Evolutionary conservation across 2,329 filamentous ascomycete genomes (phyloP).

Genomic region (Phoma sp.): DNA sequence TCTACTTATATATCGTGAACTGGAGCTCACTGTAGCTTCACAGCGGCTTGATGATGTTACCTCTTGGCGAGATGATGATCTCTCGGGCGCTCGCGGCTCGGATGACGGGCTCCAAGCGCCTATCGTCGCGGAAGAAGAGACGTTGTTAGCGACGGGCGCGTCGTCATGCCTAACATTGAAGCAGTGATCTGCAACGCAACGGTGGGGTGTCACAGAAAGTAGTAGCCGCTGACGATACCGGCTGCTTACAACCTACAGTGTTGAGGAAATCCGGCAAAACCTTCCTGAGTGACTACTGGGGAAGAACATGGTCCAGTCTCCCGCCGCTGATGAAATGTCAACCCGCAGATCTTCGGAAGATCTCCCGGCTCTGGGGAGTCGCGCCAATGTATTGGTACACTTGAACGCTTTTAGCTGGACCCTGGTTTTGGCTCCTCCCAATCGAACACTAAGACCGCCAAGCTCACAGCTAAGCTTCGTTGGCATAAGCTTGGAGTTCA

Average conservation of each 20-base stretch:
- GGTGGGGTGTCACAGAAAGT: background rate
- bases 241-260: background rate
- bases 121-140: too few species aligned
- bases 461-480: background rate
- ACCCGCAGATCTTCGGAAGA: background rate
- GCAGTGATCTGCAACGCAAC: background rate
- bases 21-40: too few species aligned
- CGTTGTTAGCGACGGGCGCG: background rate
- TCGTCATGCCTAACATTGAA: background rate
- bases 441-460: background rate
- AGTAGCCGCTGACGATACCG: background rate
- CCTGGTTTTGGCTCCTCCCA: background rate
- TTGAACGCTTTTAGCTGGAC: background rate
- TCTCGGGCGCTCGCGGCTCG: too few species aligned
- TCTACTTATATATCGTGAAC: background rate
- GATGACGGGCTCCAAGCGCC: too few species aligned
- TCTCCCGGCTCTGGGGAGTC: conserved; percentile 1
- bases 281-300: background rate
- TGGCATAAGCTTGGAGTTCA: background rate
- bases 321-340: background rate
- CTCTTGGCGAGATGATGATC: too few species aligned
- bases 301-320: background rate
- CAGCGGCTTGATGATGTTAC: too few species aligned
- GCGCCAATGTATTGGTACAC: background rate
- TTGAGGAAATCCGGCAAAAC: background rate